Percentiles rank a stretch among this genome's conserved stretches.
phyloP scores from a whole-genome alignment of 1,139 yeast species.

The Debaryomyces coudertii region DNA sequence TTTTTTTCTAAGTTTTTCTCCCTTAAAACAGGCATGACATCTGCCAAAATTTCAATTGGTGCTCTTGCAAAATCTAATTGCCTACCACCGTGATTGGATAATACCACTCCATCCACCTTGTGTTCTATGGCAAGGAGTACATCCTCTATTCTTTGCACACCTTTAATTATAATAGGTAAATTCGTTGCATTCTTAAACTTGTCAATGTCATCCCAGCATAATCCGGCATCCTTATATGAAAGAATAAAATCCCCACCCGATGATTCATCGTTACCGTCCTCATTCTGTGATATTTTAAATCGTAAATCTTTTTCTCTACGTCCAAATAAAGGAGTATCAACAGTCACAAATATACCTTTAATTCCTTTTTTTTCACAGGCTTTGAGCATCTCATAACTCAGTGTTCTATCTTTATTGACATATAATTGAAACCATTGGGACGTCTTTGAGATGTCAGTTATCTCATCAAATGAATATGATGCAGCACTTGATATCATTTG shows the following conservation, averaged over 20 bases:
- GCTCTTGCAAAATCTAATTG: constrained; percentile 54
- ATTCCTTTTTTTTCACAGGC: constrained; percentile 25
- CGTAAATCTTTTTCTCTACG: constrained; percentile 30
- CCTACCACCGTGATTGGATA: constrained; percentile 62
- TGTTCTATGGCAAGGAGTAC: constrained; percentile 50
- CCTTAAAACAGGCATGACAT: constrained; percentile 44
- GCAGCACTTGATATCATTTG: constrained; percentile 64
- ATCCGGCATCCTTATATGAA: constrained; percentile 15
- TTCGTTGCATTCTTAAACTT: constrained; percentile 24
- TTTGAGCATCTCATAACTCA: constrained; percentile 22
- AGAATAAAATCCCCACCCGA: constrained; percentile 18
- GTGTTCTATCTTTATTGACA: constrained; percentile 39
- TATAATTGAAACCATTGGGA: constrained; percentile 49
- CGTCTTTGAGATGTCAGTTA: constrained; percentile 49
- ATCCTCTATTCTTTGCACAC: constrained; percentile 56
- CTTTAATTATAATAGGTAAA: constrained; percentile 49
- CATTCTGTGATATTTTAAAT: constrained; percentile 18
- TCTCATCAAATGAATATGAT: constrained; percentile 58
- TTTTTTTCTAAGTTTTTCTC: constrained; percentile 35
- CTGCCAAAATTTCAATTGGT: constrained; percentile 53
- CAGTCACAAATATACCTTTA: constrained; percentile 33
- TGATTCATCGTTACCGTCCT: constrained; percentile 15
- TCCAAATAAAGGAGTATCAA: constrained; percentile 30
- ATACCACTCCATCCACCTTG: constrained; percentile 51
- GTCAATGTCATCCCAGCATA: constrained; percentile 25